Conservation (phyloP, 176 grass and related monocot species). For the Musa acuminata region DNA sequence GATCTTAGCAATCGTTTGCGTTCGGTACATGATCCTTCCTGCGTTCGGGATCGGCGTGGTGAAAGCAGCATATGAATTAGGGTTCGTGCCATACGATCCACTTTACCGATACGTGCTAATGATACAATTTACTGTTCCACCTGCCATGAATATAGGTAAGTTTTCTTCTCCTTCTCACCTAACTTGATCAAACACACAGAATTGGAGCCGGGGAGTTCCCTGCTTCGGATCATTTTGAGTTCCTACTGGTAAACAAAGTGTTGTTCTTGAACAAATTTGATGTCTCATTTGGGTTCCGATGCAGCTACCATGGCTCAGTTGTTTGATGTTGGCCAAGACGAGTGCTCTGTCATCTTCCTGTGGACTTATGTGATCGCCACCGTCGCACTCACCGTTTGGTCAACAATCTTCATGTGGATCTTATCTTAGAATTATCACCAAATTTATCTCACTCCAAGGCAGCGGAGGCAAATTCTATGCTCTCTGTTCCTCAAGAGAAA, state of each 20-base stretch:
- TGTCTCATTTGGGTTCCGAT: background rate
- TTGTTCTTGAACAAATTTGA: background rate
- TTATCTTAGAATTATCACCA: background rate
- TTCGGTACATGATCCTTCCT: slow-evolving; percentile 56
- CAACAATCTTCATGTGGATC: slow-evolving; percentile 5
- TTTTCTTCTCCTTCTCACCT: background rate
- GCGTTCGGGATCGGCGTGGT: slow-evolving; percentile 56
- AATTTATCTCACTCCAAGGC: background rate
- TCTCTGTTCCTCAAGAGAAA: background rate
- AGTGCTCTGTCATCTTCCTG: slow-evolving; percentile 12
- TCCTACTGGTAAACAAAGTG: no score
- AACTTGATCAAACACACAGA: background rate
- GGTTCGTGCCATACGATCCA: slow-evolving; percentile 58
- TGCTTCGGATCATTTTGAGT: no score
- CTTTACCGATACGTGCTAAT: slow-evolving; percentile 73
- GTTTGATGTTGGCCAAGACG: slow-evolving; percentile 18
- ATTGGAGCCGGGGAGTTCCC: background rate
- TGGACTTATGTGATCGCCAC: slow-evolving; percentile 11
- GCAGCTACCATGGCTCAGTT: slow-evolving; percentile 14
- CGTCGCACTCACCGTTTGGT: slow-evolving; percentile 12
- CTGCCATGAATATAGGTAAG: slow-evolving; percentile 82
- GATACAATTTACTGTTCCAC: slow-evolving; percentile 79
- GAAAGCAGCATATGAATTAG: slow-evolving; percentile 32
- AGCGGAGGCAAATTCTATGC: background rate
- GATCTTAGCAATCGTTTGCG: slow-evolving; percentile 45